Conservation (phyloP, 2,329 filamentous ascomycete genomes). For the Cercospora sp. region DNA sequence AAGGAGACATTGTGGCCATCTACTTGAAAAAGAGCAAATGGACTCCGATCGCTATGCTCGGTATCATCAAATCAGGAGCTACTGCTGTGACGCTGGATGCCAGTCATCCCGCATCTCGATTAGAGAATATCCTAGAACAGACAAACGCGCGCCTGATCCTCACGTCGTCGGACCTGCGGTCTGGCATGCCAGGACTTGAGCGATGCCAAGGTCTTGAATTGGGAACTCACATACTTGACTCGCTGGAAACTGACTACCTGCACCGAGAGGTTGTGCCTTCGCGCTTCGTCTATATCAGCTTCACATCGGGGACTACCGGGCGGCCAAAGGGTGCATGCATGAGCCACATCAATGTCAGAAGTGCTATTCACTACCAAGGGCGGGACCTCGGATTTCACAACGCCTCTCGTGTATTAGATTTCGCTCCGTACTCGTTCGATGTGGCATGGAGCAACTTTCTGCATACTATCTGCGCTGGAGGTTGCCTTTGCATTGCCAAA, state of each 20-base stretch:
- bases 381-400: constrained; percentile 14
- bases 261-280: constrained; percentile 7
- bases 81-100: constrained; percentile 36
- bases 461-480: constrained; percentile 23
- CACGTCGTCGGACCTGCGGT: constrained; percentile 11
- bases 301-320: constrained; percentile 6
- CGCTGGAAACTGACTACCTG: not conserved
- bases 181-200: not conserved
- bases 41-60: constrained; percentile 33
- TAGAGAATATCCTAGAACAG: constrained; percentile 34
- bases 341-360: constrained; percentile 14
- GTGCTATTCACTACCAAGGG: constrained; percentile 13
- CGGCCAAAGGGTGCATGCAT: constrained; percentile 7
- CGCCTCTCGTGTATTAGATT: constrained; percentile 29
- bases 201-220: not conserved
- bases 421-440: constrained; percentile 31
- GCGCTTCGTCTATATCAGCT: constrained; percentile 8
- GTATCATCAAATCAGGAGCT: constrained; percentile 37
- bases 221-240: not conserved
- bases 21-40: constrained; percentile 35
- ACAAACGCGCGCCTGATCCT: constrained; percentile 26
- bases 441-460: constrained; percentile 30
- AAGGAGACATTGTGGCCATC: constrained; percentile 24
- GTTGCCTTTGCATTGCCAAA: constrained; percentile 21
- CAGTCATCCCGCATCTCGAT: constrained; percentile 30